Base-by-base conservation (phyloP, 176 grass and related monocot genomes). In the Thinopyrum elongatum region DNA sequence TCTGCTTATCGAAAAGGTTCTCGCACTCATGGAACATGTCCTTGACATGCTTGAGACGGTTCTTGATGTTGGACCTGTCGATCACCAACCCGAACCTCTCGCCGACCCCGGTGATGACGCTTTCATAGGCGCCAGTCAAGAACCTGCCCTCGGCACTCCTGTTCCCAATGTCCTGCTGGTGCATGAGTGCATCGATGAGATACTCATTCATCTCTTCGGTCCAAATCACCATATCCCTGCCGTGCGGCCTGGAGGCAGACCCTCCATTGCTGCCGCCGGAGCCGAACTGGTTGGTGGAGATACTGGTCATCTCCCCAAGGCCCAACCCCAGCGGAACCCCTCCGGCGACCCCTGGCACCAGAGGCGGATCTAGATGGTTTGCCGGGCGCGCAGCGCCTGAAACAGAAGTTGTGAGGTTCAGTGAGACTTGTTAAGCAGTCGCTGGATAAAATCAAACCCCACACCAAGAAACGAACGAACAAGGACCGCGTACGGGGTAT, bases 11-110 rank as follows among this genome's bases (percentile, higher is more conserved):
- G 8, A 91, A 35, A 17, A 91, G 35, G 70, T 70, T 84, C 47
- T 75, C 78, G 7, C 89, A 91, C 66, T 91, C 89, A 62, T 84
- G 49, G 62, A 91, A 87, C 1, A n/a, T 55, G 17, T 87, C 85
- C 76, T 91, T 91, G 61, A 91, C 75, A 69, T 65, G 36, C 49
- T 91, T 91, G 19, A 91, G 81, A 27, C 89, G 85, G 49, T 88
- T 91, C 82, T 88, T 91, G n/a, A 91, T 87, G 65, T 91, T 84
- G 19, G 14, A 63, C 23, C 76, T 38, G 38, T 91, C 89, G 4
- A 91, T 81, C 9, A 27, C 10, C 81, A 88, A 77, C 62, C 85
- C 89, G 5, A 91, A 91, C 69, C 47, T 91, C 19, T 84, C 13
- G 21, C 47, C 85, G 19, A 91, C 77, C 14, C 89, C 89, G 2